Base-by-base conservation (phyloP, 2,329 filamentous ascomycete species). In the Sphaerulina populicola region DNA sequence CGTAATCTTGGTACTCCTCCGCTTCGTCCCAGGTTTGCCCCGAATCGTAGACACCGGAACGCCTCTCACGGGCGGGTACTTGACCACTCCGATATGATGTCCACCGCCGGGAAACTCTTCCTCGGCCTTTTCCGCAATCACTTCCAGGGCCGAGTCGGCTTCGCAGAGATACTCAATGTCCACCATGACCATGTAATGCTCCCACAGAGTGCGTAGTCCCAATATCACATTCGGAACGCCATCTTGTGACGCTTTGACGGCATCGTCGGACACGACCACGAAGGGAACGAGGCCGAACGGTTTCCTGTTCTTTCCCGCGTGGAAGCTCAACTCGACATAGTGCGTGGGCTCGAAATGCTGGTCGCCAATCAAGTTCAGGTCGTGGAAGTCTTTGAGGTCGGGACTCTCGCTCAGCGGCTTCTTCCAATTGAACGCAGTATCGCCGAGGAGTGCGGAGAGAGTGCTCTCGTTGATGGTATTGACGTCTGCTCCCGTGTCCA, bases 381-480 rank as follows among this genome's bases (percentile, higher is more conserved):
- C 36, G 9, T 21, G 27, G 7, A 48, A 30, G 27, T 46, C 42
- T n/a, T 44, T 29, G 9, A 40, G 15, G 2, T 40, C 38, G 2
- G 38, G 38, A 23, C 38, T 40, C 10, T 27, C 29, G 23, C 31
- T 44, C 2, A 52, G 50, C n/a, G 44, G 36, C n/a, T 47, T 29
- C 33, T 49, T 47, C 37, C 49, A 42, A 23, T 27, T 35, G 12
- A 47, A 7, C 12, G 46, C 43, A 4, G 49, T 33, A 7, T 42
- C 10, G 35, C 53, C 55, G 4, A 55, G 31, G 5, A 57, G 33
- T 2, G 35, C 33, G 15, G 49, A 31, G 15, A 55, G 40, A 6
- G 56, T 58, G 35, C 50, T 56, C 18, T 30, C 45, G 42, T 58
- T 57, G 30, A 62, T 62, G 37, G 57, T 50, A 47, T 59, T 62